Percentiles rank a stretch among this genome's conserved stretches.
phyloP scores from a whole-genome alignment of 305 asterid species.

The Fraxinus baroniana region DNA sequence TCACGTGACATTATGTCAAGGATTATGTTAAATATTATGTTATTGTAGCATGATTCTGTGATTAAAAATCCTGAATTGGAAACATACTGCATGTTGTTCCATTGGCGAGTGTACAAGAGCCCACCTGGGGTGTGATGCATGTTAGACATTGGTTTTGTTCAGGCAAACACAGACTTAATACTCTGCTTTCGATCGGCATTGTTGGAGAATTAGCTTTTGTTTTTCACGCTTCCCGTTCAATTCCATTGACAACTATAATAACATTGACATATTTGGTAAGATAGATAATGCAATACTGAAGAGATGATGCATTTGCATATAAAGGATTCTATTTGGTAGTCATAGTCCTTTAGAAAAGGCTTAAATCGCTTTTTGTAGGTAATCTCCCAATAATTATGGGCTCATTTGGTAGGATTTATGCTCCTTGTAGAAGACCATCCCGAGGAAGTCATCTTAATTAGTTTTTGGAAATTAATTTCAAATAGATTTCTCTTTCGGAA shows the following conservation, averaged over 20 bases:
- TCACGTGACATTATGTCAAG: no score
- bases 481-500: neutral
- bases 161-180: constrained; percentile 58
- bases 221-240: constrained; percentile 21
- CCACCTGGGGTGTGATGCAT: constrained; percentile 73
- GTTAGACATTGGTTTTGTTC: constrained; percentile 50
- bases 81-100: constrained; percentile 84
- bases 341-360: neutral
- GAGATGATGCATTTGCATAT: neutral
- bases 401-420: neutral
- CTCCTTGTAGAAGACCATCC: neutral
- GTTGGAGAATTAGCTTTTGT: constrained; percentile 32
- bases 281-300: neutral
- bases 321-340: constrained; percentile 21
- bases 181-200: constrained; percentile 53
- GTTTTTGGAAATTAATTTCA: neutral
- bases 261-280: neutral
- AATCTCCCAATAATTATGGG: neutral
- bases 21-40: no score
- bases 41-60: no score
- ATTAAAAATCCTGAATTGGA: constrained; percentile 25
- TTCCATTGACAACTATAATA: constrained; percentile 46
- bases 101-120: constrained; percentile 65
- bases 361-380: neutral
- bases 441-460: neutral